phyloP scores from a whole-genome alignment of 116 monocot genomes.

The Thalassia testudinum region DNA sequence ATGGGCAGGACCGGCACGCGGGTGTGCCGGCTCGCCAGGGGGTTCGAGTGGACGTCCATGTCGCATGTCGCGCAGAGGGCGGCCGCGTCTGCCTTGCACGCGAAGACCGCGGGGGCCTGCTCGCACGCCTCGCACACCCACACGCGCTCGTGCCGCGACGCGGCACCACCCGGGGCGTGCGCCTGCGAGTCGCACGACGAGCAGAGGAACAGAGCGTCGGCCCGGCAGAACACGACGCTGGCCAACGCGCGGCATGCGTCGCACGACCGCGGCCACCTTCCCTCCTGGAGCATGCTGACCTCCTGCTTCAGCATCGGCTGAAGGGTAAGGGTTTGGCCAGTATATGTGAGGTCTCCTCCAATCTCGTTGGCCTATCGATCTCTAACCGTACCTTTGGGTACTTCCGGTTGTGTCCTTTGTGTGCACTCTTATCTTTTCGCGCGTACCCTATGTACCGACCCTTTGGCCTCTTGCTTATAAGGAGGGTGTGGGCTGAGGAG shows the following conservation, averaged over 20 bases:
- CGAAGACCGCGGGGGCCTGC: conserved; percentile 15
- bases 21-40: conserved; percentile 46
- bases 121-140: conserved; percentile 17
- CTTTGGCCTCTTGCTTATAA: too few species aligned
- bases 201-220: conserved; percentile 16
- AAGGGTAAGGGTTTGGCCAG: too few species aligned
- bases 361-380: too few species aligned
- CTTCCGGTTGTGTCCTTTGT: too few species aligned
- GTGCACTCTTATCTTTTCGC: too few species aligned
- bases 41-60: conserved; percentile 37
- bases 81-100: conserved; percentile 63
- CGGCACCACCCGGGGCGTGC: conserved; percentile 12
- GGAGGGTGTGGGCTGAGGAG: too few species aligned
- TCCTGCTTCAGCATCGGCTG: conserved; percentile 9
- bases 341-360: too few species aligned
- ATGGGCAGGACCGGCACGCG: conserved; percentile 23
- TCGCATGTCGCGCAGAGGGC: conserved; percentile 59
- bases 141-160: conserved; percentile 8
- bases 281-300: not conserved
- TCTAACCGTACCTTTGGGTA: too few species aligned
- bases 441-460: too few species aligned
- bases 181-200: conserved; percentile 11
- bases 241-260: conserved; percentile 11
- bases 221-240: conserved; percentile 11
- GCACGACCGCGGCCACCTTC: conserved; percentile 8